Base-by-base conservation (phyloP, 1,139 yeast species). In the Magnusiomyces fungicola region DNA sequence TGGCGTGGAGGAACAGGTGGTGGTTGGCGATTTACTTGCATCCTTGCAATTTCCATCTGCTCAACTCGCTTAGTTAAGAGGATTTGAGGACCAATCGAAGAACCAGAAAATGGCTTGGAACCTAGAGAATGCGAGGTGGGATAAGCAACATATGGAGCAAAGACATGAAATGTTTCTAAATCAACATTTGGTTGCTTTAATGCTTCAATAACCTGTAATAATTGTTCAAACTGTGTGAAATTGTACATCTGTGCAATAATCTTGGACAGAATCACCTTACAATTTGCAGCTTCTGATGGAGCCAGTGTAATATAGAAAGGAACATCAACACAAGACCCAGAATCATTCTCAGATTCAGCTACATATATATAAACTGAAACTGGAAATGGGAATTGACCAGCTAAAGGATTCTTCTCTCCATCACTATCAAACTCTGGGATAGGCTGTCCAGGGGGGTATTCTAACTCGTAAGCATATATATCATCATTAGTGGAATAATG, bases 241-340 rank as follows among this genome's bases (percentile, higher is more conserved):
- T 34, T 34, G 6, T 9, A 14, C 38, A 34, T 34, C 36, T 55
- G 44, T 18, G 40, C 45, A 38, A 50, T 49, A 50, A 87, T 59
- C 59, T 83, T 83, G 19, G 65, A 63, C 54, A 83, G 67, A 25
- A 88, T 78, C 0, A 64, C 60, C 2, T 81, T 82, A 61, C 77
- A 80, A 12, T 78, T 72, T 4, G 69, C 72, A 1, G 72, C 65
- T 49, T 81, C 82, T 12, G 69, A 68, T 29, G 68, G 70, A 3
- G 74, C 66, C 24, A 86, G 61, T 0, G 80, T 74, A 37, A 88
- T 71, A 60, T 88, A 83, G 58, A 87, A 78, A 1, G 97, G 97
- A 2, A 83, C 65, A 18, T 34, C 38, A 9, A 23, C 38, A 16
- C 23, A 21, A 5, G 16, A 7, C 1, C 89, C 94, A 67, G 86